A percentile compares a stretch with the other conserved stretches of the same genome.
Conservation (phyloP, 2,329 filamentous ascomycete species). For the Thelonectria rubi region DNA sequence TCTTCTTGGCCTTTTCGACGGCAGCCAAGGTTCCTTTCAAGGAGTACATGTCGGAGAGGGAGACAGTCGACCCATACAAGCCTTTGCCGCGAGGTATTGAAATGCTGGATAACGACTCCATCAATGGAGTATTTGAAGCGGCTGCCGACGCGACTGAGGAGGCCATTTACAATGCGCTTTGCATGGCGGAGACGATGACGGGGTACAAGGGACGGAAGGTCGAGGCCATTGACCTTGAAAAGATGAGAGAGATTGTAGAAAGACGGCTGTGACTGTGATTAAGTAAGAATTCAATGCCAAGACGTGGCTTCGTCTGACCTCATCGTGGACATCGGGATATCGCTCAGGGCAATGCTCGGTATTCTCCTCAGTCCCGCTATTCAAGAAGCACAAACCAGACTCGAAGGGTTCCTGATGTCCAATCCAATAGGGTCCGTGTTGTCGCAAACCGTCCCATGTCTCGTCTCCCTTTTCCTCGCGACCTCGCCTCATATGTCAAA, state of each 20-base stretch:
- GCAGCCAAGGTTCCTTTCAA: slow-evolving; percentile 58
- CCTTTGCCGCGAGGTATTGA: slow-evolving; percentile 35
- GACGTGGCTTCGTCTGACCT: background rate
- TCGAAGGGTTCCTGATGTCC: too few species aligned
- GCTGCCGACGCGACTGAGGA: slow-evolving; percentile 71
- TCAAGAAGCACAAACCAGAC: too few species aligned
- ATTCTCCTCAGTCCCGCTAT: too few species aligned
- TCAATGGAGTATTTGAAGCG: slow-evolving; percentile 70
- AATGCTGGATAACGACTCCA: slow-evolving; percentile 63
- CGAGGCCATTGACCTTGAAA: slow-evolving; percentile 59
- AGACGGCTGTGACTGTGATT: slow-evolving; percentile 29
- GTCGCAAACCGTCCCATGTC: slow-evolving; percentile 11
- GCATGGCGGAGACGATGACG: slow-evolving; percentile 66
- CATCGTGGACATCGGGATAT: too few species aligned
- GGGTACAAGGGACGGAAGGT: slow-evolving; percentile 60
- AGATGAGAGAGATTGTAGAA: slow-evolving; percentile 57
- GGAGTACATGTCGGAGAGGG: slow-evolving; percentile 42
- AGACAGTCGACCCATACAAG: slow-evolving; percentile 51
- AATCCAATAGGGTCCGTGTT: background rate
- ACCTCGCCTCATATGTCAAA: slow-evolving; percentile 23
- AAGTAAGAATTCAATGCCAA: background rate
- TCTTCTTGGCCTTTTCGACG: slow-evolving; percentile 74
- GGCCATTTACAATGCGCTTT: slow-evolving; percentile 71
- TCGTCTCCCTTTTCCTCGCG: slow-evolving; percentile 17
- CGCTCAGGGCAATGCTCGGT: too few species aligned